phyloP scores from a whole-genome alignment of 441 rosid species.

The Syzygium syzygioides region DNA sequence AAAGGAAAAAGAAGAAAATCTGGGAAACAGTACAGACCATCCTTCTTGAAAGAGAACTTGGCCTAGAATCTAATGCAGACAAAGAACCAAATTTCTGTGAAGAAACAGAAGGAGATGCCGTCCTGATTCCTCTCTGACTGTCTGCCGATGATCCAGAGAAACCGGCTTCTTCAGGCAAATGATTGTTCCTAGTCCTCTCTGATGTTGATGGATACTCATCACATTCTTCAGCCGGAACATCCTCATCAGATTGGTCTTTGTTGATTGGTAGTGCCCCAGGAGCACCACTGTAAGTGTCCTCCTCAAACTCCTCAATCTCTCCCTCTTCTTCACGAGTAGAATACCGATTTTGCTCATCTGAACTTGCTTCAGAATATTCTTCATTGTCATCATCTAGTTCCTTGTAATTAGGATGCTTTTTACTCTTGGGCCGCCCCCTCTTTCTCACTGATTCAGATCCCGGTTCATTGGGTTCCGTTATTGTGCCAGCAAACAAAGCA shows the following conservation, averaged over 20 bases:
- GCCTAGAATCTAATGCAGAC: conserved; percentile 95
- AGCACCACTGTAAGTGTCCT: conserved; percentile 77
- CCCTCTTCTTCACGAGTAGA: conserved; percentile 91
- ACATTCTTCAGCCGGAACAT: conserved; percentile 42
- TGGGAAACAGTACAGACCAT: conserved; percentile 39
- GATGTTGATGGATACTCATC: conserved; percentile 55
- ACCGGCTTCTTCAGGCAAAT: conserved; percentile 56
- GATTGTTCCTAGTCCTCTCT: conserved; percentile 44
- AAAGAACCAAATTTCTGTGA: conserved; percentile 94
- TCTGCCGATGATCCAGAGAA: conserved; percentile 93
- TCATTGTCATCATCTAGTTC: conserved; percentile 93
- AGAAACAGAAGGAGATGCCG: conserved; percentile 76
- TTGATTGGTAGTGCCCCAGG: conserved; percentile 43
- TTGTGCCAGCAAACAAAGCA: conserved; percentile 44
- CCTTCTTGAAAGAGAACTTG: conserved; percentile 72
- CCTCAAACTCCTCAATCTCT: conserved; percentile 76
- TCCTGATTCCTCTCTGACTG: conserved; percentile 50
- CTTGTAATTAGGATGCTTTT: conserved; percentile 84
- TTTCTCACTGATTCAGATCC: conserved; percentile 52
- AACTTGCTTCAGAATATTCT: conserved; percentile 89
- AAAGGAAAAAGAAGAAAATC: conserved; percentile 7
- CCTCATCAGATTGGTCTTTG: conserved; percentile 84
- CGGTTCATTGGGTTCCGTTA: conserved; percentile 42
- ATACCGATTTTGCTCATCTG: conserved; percentile 78
- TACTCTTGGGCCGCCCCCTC: conserved; percentile 93